Base-by-base conservation (phyloP, 768 basidiomycete genomes). In the Porpolomopsis calyptriformis region DNA sequence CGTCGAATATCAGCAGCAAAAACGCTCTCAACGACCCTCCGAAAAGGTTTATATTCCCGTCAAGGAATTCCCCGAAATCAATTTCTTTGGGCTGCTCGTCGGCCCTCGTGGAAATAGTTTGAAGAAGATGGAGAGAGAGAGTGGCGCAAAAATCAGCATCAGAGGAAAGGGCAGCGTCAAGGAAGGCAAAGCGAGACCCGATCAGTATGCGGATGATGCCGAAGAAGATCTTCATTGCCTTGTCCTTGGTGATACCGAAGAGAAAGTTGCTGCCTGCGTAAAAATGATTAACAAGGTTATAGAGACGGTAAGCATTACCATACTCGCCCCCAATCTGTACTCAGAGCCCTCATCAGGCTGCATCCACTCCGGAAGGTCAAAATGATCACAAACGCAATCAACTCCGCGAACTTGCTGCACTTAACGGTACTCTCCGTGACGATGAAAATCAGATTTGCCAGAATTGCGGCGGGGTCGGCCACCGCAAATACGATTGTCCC, bases 381-480 rank as follows among this genome's bases (percentile, higher is more conserved):
- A 99, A 99, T 61, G 94, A 96, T 57, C 96, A 99, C 71, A 99
- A 99, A 64, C 86, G 94, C 44, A 97, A 94, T 59, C 96, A 99
- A 66, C 80, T 99, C 37, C 88, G 96, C 56, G 96, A 99, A 62
- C 77, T 99, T 38, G 96, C 96, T 14, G 92, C 92, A 16, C 70
- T 99, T 47, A 99, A 99, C 60, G 96, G 96, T 67, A 99, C 96
- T 37, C 82, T 99, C 46, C 92, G 96, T 56, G 96, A 99, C 59
- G 96, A 99, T 62, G 96, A 99, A 70, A 98, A 98, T 60, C 96
- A 99, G 66, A 82, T 97, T 51, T 99, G 96, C 69, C 93, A 98
- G 69, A 94, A 94, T 60, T 93, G 88, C 62, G 90, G 87, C 59
- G 83, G 83, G 44, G 77, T 91, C 53, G 92, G 92, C 49, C 93